phyloP scores from a whole-genome alignment of 2,329 filamentous ascomycete genomes.

The Fusarium mexicanum region DNA sequence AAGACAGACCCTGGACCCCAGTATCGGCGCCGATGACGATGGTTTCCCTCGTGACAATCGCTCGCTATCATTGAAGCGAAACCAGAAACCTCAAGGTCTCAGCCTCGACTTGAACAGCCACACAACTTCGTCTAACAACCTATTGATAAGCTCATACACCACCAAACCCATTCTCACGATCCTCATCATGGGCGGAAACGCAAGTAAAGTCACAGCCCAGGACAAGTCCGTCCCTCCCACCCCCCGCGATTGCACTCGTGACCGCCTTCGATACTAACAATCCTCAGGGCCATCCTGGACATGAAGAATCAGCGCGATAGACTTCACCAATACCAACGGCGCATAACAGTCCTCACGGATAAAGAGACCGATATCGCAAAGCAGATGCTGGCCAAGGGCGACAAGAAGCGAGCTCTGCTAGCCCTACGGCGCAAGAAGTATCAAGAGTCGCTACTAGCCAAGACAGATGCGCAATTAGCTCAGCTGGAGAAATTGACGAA shows the following conservation, averaged over 20 bases:
- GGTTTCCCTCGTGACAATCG: slow-evolving; percentile 41
- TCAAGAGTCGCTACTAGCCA: slow-evolving; percentile 86
- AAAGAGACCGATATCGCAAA: slow-evolving; percentile 88
- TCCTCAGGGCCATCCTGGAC: slow-evolving; percentile 88
- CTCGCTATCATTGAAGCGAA: slow-evolving; percentile 17
- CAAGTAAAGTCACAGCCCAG: slow-evolving; percentile 73
- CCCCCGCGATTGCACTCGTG: slow-evolving; percentile 26
- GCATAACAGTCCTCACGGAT: slow-evolving; percentile 85
- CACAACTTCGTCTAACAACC: not conserved
- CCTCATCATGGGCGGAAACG: slow-evolving; percentile 62
- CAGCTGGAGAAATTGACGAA: slow-evolving; percentile 89
- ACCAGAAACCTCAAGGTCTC: not conserved
- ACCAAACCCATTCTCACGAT: slow-evolving; percentile 3
- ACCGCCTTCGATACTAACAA: slow-evolving; percentile 19
- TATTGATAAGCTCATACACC: not conserved
- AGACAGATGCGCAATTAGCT: slow-evolving; percentile 93
- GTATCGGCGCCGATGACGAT: slow-evolving; percentile 41
- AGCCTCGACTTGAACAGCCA: not conserved
- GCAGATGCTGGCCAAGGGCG: slow-evolving; percentile 80
- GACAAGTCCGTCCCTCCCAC: slow-evolving; percentile 73
- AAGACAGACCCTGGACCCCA: slow-evolving; percentile 30
- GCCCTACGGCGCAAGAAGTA: slow-evolving; percentile 96
- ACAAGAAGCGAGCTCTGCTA: slow-evolving; percentile 84
- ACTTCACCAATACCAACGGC: slow-evolving; percentile 93
- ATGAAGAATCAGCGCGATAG: slow-evolving; percentile 98